Base-by-base conservation (phyloP, 805 yeast genomes). In the Hermanozyma aechmeae region DNA sequence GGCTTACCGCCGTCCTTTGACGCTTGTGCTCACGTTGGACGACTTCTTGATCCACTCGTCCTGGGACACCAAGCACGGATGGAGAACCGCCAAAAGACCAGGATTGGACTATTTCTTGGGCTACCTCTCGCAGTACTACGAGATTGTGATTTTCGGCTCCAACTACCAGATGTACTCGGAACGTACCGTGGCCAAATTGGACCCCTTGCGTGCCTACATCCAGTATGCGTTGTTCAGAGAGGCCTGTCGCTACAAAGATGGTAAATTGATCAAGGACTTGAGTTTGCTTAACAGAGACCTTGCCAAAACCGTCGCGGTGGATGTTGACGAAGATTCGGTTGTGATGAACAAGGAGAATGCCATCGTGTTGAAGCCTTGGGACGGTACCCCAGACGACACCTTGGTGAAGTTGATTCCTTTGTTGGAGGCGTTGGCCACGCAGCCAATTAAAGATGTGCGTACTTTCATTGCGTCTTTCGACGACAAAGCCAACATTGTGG, bases 61-160 rank as follows among this genome's bases (percentile, higher is more conserved):
- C 38, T 92, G 98, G 98, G 73, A 83, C 33, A 74, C 84, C 42
- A 76, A 83, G 56, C 69, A 75, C 51, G 98, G 98, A 31, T 92
- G 99, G 99, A 79, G 92, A 62, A 89, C 96, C 11, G 97, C 95
- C 17, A 92, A 92, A 68, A 84, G 99, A 65, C 97, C 98, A 19
- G 99, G 98, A 38, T 77, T 85, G 37, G 98, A 93, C 57, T 92
- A 92, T 65, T 92, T 92, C 61, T 64, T 92, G 51, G 95, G 94
- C 16, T 92, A 92, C 58, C 65, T 92, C 45, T 82, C 96, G 6
- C 95, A 84, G 61, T 89, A 86, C 65, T 92, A 89, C 58, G 99
- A 92, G 63, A 79, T 92, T 51, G 97, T 92, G 30, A 62, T 93
- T 26, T 92, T 92, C 53, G 75, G 89, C 19, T 76, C 86, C 36